Percentiles rank a stretch among this genome's conserved stretches.
These are phyloP conservation scores for Suillus discolor DNA, from an alignment of 768 basidiomycete genomes.

Conservation along the genomic window DNA sequence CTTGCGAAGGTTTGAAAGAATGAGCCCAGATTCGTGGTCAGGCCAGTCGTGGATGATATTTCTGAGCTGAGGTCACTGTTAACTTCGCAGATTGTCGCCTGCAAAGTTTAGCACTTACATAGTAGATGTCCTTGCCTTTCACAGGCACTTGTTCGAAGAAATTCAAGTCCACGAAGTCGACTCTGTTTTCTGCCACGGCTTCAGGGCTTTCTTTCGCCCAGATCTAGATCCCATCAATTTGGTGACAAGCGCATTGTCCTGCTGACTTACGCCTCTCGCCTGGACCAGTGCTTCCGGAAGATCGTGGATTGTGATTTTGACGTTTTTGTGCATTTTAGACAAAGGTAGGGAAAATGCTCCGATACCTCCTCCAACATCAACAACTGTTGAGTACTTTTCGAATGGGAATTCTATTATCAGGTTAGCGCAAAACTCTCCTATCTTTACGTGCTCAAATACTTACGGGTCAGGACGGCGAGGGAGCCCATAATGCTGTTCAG, in stretches of 20 bases:
- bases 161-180: slow-evolving; percentile 30
- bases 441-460: too few species aligned
- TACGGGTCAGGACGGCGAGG: slow-evolving; percentile 8
- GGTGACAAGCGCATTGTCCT: neutral
- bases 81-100: neutral
- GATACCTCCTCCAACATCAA: slow-evolving; percentile 39
- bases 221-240: slow-evolving; percentile 17
- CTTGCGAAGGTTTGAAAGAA: too few species aligned
- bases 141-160: slow-evolving; percentile 33
- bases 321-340: slow-evolving; percentile 25
- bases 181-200: slow-evolving; percentile 24
- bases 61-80: slow-evolving; percentile 15
- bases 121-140: slow-evolving; percentile 33
- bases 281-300: slow-evolving; percentile 25
- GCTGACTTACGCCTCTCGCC: slow-evolving; percentile 16
- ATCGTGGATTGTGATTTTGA: slow-evolving; percentile 37
- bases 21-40: too few species aligned
- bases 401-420: too few species aligned
- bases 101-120: slow-evolving; percentile 25
- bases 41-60: slow-evolving; percentile 32
- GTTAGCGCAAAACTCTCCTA: too few species aligned
- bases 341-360: slow-evolving; percentile 35
- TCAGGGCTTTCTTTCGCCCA: slow-evolving; percentile 28
- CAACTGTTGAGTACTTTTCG: slow-evolving; percentile 25
- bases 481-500: slow-evolving; percentile 26